Base-by-base conservation (phyloP, 768 basidiomycete genomes). In the Amyloporia xantha region DNA sequence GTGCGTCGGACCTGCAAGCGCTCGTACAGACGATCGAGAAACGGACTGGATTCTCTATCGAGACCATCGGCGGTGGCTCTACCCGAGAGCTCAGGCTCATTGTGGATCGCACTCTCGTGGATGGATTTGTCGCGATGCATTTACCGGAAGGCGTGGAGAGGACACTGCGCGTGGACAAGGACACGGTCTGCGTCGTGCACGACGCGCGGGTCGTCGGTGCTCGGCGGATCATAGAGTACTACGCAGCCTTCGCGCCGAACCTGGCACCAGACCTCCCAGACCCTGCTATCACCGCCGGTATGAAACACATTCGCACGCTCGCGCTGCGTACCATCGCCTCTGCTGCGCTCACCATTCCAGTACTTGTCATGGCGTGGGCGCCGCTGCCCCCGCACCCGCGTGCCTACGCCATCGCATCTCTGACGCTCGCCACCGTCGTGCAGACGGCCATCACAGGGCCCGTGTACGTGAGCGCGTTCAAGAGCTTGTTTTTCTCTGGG, bases 301-400 rank as follows among this genome's bases (percentile, higher is more conserved):
- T 54, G 10, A 64, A 57, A 39, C 68, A 71, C 51, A 61, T 72
- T 21, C 54, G 54, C 4, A 48, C 53, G 36, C 57, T 71, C 4
- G 51, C 60, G 17, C 11, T 59, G 11, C 68, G 69, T 15, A 69
- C 68, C 2, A 42, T 59, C 12, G 26, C 61, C 13, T 69, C 64
- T 17, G 57, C 57, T n/a, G 19, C 64, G 21, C 55, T 72, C 21
- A 66, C 68, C 28, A 60, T 72, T 25, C 73, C 73, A 1, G 70
- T 74, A 6, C 62, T 73, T 12, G 56, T 74, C 30, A 59, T 73
- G 55, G 58, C 73, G 5, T 74, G 73, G 73, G 70, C 71, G 1
- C 62, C 62, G 2, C 62, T 73, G 10, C 66, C 64, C 2, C 44
- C 54, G 25, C 60, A 58, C 25, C 65, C 66, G 10, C 55, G 58